Conservation (phyloP, 371 early-diverging fungal genomes). For the Catenaria anguillulae region DNA sequence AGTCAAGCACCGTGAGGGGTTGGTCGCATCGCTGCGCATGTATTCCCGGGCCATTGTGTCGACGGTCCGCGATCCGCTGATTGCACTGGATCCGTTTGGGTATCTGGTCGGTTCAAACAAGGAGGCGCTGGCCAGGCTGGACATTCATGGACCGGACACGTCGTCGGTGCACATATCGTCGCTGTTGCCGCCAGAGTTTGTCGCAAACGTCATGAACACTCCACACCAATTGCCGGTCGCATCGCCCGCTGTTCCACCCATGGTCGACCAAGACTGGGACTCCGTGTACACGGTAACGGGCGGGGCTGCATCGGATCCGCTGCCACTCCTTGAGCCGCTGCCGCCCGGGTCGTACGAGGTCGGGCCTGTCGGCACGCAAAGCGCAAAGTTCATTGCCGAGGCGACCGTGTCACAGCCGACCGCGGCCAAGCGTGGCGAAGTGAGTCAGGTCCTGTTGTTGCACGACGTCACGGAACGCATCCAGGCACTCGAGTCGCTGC, state of each 20-base stretch:
- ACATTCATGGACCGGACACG: not conserved
- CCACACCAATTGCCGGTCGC: too few species aligned
- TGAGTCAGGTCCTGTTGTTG: slow-evolving; percentile 8
- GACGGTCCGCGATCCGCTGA: not conserved
- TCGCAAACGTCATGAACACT: too few species aligned
- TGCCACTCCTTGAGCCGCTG: not conserved
- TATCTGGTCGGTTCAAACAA: not conserved
- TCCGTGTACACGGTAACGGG: too few species aligned
- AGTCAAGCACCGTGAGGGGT: too few species aligned
- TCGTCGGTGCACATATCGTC: not conserved
- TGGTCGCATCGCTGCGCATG: not conserved
- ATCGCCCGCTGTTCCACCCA: too few species aligned
- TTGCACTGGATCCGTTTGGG: not conserved
- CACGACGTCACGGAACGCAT: slow-evolving; percentile 9
- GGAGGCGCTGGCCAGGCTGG: not conserved
- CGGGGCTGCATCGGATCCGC: too few species aligned
- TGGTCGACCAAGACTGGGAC: too few species aligned
- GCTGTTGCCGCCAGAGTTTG: not conserved
- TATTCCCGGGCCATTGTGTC: not conserved
- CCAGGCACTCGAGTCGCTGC: not conserved
- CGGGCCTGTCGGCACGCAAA: not conserved
- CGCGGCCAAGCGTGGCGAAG: not conserved
- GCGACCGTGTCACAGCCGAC: not conserved
- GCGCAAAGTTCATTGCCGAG: not conserved
- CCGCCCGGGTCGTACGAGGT: not conserved